Evolutionary conservation across 2,329 filamentous ascomycete genomes (phyloP).

Genomic region (Phyllosticta capitalensis): DNA sequence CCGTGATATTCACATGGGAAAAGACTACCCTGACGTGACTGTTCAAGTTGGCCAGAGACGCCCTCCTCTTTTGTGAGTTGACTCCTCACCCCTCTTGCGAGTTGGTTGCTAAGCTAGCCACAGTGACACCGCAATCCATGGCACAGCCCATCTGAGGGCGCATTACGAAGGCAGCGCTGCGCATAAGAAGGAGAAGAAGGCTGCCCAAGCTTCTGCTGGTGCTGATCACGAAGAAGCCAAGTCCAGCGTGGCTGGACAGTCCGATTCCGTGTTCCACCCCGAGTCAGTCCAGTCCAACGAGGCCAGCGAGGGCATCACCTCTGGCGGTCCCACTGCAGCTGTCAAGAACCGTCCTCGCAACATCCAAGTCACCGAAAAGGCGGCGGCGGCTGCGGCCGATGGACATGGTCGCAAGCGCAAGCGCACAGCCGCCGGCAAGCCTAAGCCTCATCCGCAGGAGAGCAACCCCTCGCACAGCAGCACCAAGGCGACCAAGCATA

Average conservation of each 20-base stretch:
- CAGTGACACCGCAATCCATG: not conserved
- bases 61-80: slow-evolving; percentile 5
- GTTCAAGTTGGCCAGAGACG: slow-evolving; percentile 1
- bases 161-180: not conserved
- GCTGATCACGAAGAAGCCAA: not conserved
- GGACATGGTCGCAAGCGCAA: slow-evolving; percentile 2
- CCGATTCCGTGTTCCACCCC: not conserved
- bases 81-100: not conserved
- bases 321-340: not conserved
- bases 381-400: not conserved
- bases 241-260: not conserved
- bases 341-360: not conserved
- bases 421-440: not conserved
- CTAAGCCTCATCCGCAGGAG: not conserved
- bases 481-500: not conserved
- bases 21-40: slow-evolving; percentile 1
- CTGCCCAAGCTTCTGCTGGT: not conserved
- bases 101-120: not conserved
- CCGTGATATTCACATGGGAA: slow-evolving; percentile 2
- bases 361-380: slow-evolving; percentile 6
- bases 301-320: not conserved
- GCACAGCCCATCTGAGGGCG: not conserved
- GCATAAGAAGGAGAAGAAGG: not conserved
- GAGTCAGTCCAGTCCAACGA: not conserved
- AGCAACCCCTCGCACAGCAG: not conserved